Percentiles rank a stretch among this genome's conserved stretches.
These are phyloP conservation scores for Colletotrichum sp. DNA, from an alignment of 2,329 filamentous ascomycete genomes.

Conservation along the genomic window DNA sequence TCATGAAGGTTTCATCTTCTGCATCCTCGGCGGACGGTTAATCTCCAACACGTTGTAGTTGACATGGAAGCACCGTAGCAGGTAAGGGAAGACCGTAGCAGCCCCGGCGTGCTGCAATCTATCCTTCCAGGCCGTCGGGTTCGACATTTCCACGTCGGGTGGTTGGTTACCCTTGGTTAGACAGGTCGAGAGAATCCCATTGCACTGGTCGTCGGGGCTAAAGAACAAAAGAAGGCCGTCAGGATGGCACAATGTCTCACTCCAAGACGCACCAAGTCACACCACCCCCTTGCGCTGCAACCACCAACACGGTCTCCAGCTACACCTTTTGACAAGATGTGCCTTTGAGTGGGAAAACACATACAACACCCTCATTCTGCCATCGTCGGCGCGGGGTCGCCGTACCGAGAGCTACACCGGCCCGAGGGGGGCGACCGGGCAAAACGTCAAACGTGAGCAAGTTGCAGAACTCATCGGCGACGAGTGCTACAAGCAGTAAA, in stretches of 20 bases:
- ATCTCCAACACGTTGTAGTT: not conserved
- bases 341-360: not conserved
- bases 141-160: not conserved
- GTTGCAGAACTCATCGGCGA: not conserved
- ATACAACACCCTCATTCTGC: not conserved
- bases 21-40: not conserved
- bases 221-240: not conserved
- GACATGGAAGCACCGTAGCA: not conserved
- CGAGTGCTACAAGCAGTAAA: not conserved
- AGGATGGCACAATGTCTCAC: not conserved
- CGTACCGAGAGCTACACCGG: not conserved
- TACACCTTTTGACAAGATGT: not conserved
- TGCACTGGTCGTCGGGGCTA: not conserved
- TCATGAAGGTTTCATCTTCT: not conserved
- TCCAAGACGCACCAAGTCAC: not conserved
- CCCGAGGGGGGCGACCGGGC: not conserved
- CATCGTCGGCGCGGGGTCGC: not conserved
- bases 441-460: not conserved
- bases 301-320: not conserved
- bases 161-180: not conserved
- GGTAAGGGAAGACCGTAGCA: not conserved
- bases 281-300: not conserved
- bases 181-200: not conserved
- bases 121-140: not conserved
- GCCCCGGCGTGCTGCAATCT: not conserved